Evolutionary conservation across 169 alveolate species (phyloP), one percentile per base, ranked within the genome.

Genomic region (Plasmodium knowlesi): DNA sequence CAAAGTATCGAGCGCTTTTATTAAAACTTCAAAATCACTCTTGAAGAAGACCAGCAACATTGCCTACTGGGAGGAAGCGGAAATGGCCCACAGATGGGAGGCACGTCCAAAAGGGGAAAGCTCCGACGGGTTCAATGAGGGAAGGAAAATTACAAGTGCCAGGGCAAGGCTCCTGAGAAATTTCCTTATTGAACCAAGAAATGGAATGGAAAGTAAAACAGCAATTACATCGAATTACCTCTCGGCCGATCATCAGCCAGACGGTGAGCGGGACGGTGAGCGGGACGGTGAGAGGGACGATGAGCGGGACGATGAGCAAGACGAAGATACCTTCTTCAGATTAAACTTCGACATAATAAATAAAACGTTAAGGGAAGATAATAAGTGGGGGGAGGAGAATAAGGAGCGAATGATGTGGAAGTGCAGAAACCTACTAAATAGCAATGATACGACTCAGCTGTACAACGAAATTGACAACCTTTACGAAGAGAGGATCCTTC

Each of bases 1-100:
- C 74, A 81, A 80, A 25, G 94, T 80, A 39, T 80, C 94, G 73
- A 78, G 19, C n/a, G 78, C 54, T 70, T 41, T 90, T 41, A 81
- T 50, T 67, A 79, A 80, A 37, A 80, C 94, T 2, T 80, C 94
- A 1, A 37, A 80, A n/a, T 19, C 91, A 10, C 25, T 90, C 2
- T 12, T 81, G 30, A 67, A 30, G 72, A 80, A 22, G n/a, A 80
- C 39, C 1, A 88, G 14, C 4, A 78, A 12, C 39, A 37, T 25
- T 32, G 19, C n/a, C 30, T 37, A n/a, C 14, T 6, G 10, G 12
- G 32, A 37, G 25, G 30, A 12, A 73, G 61, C 43, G 67, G 43
- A 43, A 4, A 25, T 39, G n/a, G 70, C 53, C 2, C 43, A 30
- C 16, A 12, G 9, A 37, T 9, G 53, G 41, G 25, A 1, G n/a